phyloP scores from a whole-genome alignment of 345 rosid species.

The Salix dunnii region DNA sequence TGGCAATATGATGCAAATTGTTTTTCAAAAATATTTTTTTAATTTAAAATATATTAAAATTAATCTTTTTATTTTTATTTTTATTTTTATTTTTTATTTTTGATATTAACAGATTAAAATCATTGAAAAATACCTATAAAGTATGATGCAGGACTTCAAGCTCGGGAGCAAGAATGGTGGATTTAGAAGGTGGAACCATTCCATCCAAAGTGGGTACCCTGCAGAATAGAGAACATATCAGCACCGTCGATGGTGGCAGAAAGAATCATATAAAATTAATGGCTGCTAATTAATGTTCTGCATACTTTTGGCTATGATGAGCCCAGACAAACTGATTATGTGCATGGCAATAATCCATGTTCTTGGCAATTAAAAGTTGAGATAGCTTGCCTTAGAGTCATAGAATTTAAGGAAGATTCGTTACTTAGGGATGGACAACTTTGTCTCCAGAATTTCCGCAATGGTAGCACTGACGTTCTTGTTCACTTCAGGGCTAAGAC shows the following conservation, averaged over 20 bases:
- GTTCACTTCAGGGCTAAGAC: slow-evolving; percentile 76
- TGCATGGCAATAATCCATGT: slow-evolving; percentile 24
- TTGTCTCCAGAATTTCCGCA: slow-evolving; percentile 66
- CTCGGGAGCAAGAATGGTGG: too few relatives aligned
- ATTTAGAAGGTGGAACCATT: slow-evolving; percentile 81
- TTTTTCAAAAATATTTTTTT: too few relatives aligned
- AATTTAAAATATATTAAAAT: too few relatives aligned
- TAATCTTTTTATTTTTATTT: too few relatives aligned
- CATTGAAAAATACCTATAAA: too few relatives aligned
- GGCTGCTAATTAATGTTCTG: slow-evolving; percentile 39
- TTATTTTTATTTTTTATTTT: too few relatives aligned
- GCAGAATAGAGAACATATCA: slow-evolving; percentile 26
- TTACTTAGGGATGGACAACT: slow-evolving; percentile 74
- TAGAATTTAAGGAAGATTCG: slow-evolving; percentile 84
- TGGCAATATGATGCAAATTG: too few relatives aligned
- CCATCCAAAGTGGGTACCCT: slow-evolving; percentile 96
- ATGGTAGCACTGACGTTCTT: slow-evolving; percentile 79
- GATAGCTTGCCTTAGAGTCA: slow-evolving; percentile 72
- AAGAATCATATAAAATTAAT: not conserved
- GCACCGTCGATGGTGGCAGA: not conserved
- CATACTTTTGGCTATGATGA: slow-evolving; percentile 85
- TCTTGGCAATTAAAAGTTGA: slow-evolving; percentile 11
- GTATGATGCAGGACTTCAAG: not conserved
- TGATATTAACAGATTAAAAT: too few relatives aligned
- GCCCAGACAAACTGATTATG: slow-evolving; percentile 63